Percentiles rank a stretch among this genome's conserved stretches.
These are phyloP conservation scores for Colletotrichum tamarilloi DNA, from an alignment of 2,329 filamentous ascomycete genomes.

Conservation along the genomic window DNA sequence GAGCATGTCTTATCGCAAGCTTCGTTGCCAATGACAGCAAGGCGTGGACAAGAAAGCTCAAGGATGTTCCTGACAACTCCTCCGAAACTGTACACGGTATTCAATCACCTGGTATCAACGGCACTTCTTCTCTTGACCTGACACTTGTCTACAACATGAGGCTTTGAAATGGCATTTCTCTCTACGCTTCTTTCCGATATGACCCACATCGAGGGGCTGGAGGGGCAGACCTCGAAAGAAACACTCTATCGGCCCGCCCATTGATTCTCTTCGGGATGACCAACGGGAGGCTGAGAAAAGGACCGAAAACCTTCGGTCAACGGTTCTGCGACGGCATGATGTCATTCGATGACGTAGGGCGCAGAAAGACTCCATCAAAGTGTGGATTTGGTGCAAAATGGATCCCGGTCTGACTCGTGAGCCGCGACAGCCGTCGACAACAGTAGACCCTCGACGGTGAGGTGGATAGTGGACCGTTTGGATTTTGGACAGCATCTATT, in stretches of 20 bases:
- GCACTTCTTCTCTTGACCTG: not conserved
- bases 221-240: constrained; percentile 6
- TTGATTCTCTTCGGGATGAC: not conserved
- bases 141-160: not conserved
- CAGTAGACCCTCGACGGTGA: not conserved
- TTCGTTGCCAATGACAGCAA: not conserved
- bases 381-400: not conserved
- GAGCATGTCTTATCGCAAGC: not conserved
- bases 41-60: too few species aligned
- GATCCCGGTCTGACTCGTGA: constrained; percentile 11
- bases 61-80: not conserved
- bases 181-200: not conserved
- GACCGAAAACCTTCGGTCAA: constrained; percentile 17
- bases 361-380: constrained; percentile 1
- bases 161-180: not conserved
- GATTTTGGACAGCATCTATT: not conserved
- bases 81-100: not conserved
- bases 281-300: constrained; percentile 2
- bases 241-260: not conserved
- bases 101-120: not conserved
- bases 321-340: constrained; percentile 28
- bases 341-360: constrained; percentile 23
- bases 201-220: not conserved
- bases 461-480: not conserved
- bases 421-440: constrained; percentile 12